Percentiles rank a stretch among this genome's conserved stretches.
phyloP scores from a whole-genome alignment of 352 stramenopile species.

The Pythium rishiriense region DNA sequence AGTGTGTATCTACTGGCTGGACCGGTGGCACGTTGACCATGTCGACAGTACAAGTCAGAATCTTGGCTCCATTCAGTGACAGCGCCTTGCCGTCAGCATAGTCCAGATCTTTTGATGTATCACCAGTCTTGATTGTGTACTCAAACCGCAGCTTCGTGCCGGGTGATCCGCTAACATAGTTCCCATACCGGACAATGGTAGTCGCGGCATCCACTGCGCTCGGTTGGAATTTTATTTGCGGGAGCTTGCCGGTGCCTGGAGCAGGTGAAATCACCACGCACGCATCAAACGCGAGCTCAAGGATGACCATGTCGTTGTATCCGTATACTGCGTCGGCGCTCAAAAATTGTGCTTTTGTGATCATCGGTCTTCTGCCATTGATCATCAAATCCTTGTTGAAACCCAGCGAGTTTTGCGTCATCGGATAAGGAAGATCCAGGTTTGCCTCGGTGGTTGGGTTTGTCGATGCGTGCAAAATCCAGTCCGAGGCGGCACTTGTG shows the following conservation, averaged over 20 bases:
- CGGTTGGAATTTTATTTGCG: slow-evolving; percentile 58
- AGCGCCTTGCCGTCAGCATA: slow-evolving; percentile 60
- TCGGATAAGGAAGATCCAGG: slow-evolving; percentile 66
- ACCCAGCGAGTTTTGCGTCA: slow-evolving; percentile 61
- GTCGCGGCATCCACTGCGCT: slow-evolving; percentile 32
- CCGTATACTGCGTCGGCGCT: slow-evolving; percentile 65
- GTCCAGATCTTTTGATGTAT: slow-evolving; percentile 62
- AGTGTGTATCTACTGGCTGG: slow-evolving; percentile 64
- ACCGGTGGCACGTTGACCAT: slow-evolving; percentile 31
- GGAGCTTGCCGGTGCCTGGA: slow-evolving; percentile 33
- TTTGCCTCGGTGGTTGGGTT: slow-evolving; percentile 69
- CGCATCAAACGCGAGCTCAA: slow-evolving; percentile 68
- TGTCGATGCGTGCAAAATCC: slow-evolving; percentile 63
- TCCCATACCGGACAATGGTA: slow-evolving; percentile 57
- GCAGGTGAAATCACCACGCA: slow-evolving; percentile 47
- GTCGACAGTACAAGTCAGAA: slow-evolving; percentile 63
- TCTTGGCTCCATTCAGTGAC: slow-evolving; percentile 64
- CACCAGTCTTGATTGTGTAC: slow-evolving; percentile 73
- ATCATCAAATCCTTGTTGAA: slow-evolving; percentile 71
- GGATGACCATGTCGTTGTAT: slow-evolving; percentile 53
- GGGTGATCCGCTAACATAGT: slow-evolving; percentile 58
- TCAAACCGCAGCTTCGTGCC: slow-evolving; percentile 60
- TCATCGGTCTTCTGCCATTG: slow-evolving; percentile 65
- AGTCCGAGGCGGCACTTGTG: slow-evolving; percentile 40
- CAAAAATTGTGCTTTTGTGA: slow-evolving; percentile 51